A percentile compares a stretch with the other conserved stretches of the same genome.
These are phyloP conservation scores for Microascus cirrosus DNA, from an alignment of 2,329 filamentous ascomycete species.

Conservation along the genomic window DNA sequence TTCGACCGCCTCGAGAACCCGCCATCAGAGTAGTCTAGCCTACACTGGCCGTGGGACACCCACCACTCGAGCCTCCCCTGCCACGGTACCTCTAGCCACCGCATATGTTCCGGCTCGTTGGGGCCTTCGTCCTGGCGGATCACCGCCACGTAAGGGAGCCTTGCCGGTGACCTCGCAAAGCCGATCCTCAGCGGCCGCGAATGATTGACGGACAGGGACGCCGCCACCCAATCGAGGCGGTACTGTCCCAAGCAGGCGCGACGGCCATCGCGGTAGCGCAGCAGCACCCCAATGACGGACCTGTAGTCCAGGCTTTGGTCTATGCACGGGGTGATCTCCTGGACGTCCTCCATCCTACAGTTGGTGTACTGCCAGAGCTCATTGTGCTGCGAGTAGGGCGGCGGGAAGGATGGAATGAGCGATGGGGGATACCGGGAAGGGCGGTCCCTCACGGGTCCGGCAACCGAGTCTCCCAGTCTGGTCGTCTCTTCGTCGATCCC, in stretches of 20 bases:
- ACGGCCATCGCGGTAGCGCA: not conserved
- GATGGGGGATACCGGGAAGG: not conserved
- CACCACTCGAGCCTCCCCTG: not conserved
- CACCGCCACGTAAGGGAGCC: not conserved
- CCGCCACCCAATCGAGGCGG: not conserved
- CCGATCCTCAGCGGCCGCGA: not conserved
- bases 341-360: not conserved
- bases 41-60: not conserved
- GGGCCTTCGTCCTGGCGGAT: not conserved
- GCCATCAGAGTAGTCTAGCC: not conserved
- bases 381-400: not conserved
- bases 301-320: not conserved
- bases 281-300: not conserved
- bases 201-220: not conserved
- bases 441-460: not conserved
- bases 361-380: not conserved
- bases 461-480: not conserved
- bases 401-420: not conserved
- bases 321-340: not conserved
- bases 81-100: not conserved
- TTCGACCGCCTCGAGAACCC: not conserved
- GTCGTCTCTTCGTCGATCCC: not conserved
- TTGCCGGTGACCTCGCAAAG: not conserved
- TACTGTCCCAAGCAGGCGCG: not conserved
- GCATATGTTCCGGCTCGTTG: not conserved